Percentiles rank a stretch among this genome's conserved stretches.
Conservation (phyloP, 2,329 filamentous ascomycete genomes). For the Furcasterigmium sp. region DNA sequence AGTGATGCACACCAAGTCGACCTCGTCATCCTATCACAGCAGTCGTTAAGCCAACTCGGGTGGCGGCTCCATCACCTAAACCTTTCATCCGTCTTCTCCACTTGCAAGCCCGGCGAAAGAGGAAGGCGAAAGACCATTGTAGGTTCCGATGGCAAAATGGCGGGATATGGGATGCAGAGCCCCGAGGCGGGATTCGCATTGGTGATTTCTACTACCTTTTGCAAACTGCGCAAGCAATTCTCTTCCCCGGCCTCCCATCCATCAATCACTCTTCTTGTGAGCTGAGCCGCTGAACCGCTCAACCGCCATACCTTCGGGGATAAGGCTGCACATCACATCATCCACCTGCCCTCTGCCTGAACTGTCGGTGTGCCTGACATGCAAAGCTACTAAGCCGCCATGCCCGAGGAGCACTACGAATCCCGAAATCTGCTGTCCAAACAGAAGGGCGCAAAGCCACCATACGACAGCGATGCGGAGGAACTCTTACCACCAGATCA, state of each 20-base stretch:
- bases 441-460: conserved; percentile 14
- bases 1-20: background rate
- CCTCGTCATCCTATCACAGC: background rate
- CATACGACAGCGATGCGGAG: conserved; percentile 15
- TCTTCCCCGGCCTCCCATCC: too few species aligned
- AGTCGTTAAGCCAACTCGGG: background rate
- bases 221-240: too few species aligned
- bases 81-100: background rate
- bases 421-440: conserved; percentile 14
- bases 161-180: background rate
- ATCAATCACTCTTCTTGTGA: too few species aligned
- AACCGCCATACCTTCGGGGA: too few species aligned
- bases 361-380: background rate
- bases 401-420: conserved; percentile 13
- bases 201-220: too few species aligned
- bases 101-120: background rate
- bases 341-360: background rate
- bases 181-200: too few species aligned
- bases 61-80: background rate
- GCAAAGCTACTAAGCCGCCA: conserved; percentile 2
- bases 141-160: background rate
- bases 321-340: background rate
- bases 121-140: background rate
- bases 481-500: conserved; percentile 15
- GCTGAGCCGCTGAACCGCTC: too few species aligned